Conservation (phyloP, 495 filamentous ascomycete species). For the Penicillium odoratum region DNA sequence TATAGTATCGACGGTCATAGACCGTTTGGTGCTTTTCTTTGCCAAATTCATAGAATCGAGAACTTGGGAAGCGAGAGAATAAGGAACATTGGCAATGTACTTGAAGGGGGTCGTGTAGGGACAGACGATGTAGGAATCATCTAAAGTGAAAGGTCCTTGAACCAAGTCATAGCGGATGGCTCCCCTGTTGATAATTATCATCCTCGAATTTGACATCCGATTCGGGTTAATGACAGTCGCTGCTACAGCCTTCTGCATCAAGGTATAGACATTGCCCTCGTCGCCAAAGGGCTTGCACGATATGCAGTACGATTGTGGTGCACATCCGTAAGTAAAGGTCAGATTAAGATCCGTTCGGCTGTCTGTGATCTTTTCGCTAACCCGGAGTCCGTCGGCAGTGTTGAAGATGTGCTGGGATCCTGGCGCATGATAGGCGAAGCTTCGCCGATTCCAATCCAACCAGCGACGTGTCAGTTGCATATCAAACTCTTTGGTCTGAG, state of each 20-base stretch:
- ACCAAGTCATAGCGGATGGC: slow-evolving; percentile 40
- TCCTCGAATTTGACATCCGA: slow-evolving; percentile 27
- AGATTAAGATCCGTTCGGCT: slow-evolving; percentile 14
- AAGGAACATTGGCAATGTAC: slow-evolving; percentile 39
- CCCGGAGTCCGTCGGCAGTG: slow-evolving; percentile 1
- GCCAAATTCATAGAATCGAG: slow-evolving; percentile 20
- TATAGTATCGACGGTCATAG: slow-evolving; percentile 8
- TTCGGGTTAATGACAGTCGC: slow-evolving; percentile 25
- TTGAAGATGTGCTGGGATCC: slow-evolving; percentile 29
- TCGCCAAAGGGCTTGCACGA: slow-evolving; percentile 34
- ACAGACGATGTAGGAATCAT: slow-evolving; percentile 39
- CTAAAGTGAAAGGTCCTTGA: slow-evolving; percentile 41
- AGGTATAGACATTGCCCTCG: slow-evolving; percentile 34
- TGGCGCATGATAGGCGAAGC: slow-evolving; percentile 37
- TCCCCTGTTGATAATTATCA: slow-evolving; percentile 40
- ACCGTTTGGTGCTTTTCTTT: slow-evolving; percentile 7
- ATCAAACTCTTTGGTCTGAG: slow-evolving; percentile 8
- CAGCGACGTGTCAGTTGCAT: slow-evolving; percentile 20
- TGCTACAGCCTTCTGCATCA: slow-evolving; percentile 30
- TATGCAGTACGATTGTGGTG: slow-evolving; percentile 39
- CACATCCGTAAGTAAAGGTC: slow-evolving; percentile 38
- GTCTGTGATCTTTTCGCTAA: slow-evolving; percentile 1
- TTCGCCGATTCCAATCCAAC: slow-evolving; percentile 42
- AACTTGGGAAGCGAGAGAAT: slow-evolving; percentile 27
- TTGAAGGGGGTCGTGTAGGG: slow-evolving; percentile 36